These are phyloP conservation scores for Trypethelium eluteriae DNA, from an alignment of 495 filamentous ascomycete species.

Conservation along the genomic window DNA sequence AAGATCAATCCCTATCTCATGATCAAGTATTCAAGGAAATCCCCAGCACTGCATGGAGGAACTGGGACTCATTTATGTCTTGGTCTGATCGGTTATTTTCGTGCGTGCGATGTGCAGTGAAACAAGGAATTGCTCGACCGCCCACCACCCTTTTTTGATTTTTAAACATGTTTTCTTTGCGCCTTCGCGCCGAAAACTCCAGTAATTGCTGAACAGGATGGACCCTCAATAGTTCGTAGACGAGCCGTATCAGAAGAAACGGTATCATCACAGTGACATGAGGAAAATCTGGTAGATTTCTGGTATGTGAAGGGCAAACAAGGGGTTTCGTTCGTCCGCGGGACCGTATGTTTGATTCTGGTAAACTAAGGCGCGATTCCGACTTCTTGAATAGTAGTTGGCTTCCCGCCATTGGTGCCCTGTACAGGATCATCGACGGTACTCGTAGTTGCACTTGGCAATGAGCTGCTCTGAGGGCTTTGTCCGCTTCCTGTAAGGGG, in stretches of 20 bases:
- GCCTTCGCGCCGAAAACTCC: background rate
- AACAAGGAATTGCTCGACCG: background rate
- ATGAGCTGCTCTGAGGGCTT: conserved; percentile 54
- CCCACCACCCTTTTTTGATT: background rate
- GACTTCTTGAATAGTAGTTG: background rate
- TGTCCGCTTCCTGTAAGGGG: conserved; percentile 55
- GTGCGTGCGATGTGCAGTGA: background rate
- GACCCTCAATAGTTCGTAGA: background rate
- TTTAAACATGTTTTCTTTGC: background rate
- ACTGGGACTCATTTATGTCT: background rate
- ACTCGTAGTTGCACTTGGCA: conserved; percentile 52
- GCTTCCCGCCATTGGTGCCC: conserved; percentile 7
- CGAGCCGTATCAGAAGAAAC: background rate
- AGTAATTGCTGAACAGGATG: background rate
- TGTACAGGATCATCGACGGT: conserved; percentile 42
- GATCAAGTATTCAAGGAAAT: background rate
- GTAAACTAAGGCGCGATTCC: background rate
- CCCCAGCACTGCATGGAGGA: background rate
- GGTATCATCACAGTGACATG: background rate
- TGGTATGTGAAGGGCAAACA: background rate
- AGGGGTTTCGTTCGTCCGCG: no score
- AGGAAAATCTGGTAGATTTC: background rate
- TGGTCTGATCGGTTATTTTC: background rate
- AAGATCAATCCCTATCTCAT: background rate
- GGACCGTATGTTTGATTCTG: no score